Base-by-base conservation (phyloP, 495 filamentous ascomycete species). In the Aspergillus cristatus region DNA sequence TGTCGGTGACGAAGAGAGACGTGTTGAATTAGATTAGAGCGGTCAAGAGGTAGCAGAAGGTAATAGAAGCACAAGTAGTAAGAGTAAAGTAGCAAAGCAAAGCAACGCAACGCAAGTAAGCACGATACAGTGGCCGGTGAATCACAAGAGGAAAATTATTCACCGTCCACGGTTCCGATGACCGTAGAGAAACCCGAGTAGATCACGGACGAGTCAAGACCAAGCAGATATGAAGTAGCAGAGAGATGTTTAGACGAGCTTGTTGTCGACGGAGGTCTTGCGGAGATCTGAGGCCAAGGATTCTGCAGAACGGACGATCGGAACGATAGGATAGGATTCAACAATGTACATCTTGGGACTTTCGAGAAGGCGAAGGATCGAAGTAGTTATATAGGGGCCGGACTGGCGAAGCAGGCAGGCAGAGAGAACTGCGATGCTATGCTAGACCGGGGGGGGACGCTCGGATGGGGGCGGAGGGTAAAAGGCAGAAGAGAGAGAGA, bases 321-420 rank as follows among this genome's bases (percentile, higher is more conserved):
- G 56, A 53, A 48, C 53, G 47, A 40, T 16, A 44, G 41, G 39
- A 41, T 46, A 45, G 28, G 40, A 46, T 44, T 32, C 48, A 53
- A 46, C 44, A 53, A 33, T 45, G 56, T 57, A 60, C 56, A 60
- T 60, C 44, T 59, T 60, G 56, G 43, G 41, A 40, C 32, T 34
- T 13, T 38, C 20, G 20, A 24, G 32, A 30, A 37, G 26, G 32
- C 39, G 40, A 38, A 30, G 30, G n/a, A n/a, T n/a, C n/a, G n/a
- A 34, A 17, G 38, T 35, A 38, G 42, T 38, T 45, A 48, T 45
- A 54, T 40, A 42, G 35, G 31, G 35, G 41, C 4, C 43, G 35
- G 41, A 55, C 47, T 40, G 45, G 36, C 35, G 43, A 54, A 51
- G 47, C 51, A 54, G 51, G 44, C 44, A 50, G 46, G 26, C 40